Percentiles rank a stretch among this genome's conserved stretches.
These are phyloP conservation scores for Amanita thiersii DNA, from an alignment of 768 basidiomycete genomes.

Conservation along the genomic window DNA sequence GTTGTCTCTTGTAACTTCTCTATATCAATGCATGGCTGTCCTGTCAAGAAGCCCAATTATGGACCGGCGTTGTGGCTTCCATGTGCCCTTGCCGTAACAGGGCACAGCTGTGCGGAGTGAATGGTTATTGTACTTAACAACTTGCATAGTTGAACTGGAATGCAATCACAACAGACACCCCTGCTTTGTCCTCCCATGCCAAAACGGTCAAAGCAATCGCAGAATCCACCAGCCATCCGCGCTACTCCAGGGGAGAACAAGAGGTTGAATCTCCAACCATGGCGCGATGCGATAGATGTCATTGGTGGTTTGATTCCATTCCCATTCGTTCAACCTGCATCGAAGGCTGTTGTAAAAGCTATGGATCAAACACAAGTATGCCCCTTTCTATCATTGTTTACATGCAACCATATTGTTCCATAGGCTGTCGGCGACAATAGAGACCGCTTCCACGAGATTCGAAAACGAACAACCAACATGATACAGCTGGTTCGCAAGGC, in stretches of 20 bases:
- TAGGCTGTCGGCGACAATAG: constrained; percentile 1
- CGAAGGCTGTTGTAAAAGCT: neutral
- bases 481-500: neutral
- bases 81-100: neutral
- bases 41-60: neutral
- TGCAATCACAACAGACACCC: neutral
- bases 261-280: neutral
- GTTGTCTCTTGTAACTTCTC: neutral
- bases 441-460: neutral
- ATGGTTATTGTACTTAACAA: neutral
- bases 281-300: neutral
- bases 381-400: neutral
- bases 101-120: neutral
- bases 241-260: neutral
- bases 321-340: constrained; percentile 1
- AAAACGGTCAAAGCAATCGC: too few species aligned
- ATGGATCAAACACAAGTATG: neutral
- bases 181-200: neutral
- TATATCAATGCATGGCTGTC: neutral
- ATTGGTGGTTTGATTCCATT: neutral
- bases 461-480: neutral
- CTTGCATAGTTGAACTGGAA: neutral
- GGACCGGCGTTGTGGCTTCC: neutral
- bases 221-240: neutral
- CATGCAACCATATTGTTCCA: neutral